A percentile compares a stretch with the other conserved stretches of the same genome.
These are phyloP conservation scores for Penicillium sp. DNA, from an alignment of 2,329 filamentous ascomycete species.

Conservation along the genomic window DNA sequence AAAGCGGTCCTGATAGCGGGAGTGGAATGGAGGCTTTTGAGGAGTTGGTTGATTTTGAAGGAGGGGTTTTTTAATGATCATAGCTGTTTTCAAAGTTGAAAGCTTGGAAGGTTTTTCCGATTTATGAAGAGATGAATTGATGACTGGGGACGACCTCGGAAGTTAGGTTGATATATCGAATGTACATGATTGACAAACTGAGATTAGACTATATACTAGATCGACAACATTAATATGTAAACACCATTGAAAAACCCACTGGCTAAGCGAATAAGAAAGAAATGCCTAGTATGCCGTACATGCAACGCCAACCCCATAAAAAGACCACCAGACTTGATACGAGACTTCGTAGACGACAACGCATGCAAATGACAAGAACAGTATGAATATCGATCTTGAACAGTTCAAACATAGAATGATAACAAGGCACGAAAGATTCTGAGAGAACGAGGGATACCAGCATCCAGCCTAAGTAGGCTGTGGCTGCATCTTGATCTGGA, in stretches of 20 bases:
- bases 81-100: background rate
- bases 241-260: background rate
- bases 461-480: conserved; percentile 18
- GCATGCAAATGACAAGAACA: background rate
- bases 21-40: conserved; percentile 17
- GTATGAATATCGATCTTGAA: conserved; percentile 1
- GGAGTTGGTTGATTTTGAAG: conserved; percentile 22
- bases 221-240: conserved; percentile 2
- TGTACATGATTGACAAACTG: background rate
- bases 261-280: conserved; percentile 9
- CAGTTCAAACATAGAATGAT: background rate
- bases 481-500: conserved; percentile 26
- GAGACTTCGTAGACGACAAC: conserved; percentile 5
- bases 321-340: background rate
- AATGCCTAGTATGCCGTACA: conserved; percentile 6
- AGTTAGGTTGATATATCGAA: background rate
- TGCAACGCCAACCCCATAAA: conserved; percentile 2
- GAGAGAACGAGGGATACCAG: background rate
- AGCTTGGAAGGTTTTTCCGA: background rate
- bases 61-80: background rate
- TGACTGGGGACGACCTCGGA: background rate
- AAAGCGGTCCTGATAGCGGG: background rate
- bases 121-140: background rate
- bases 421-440: background rate
- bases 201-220: conserved; percentile 11